These are phyloP conservation scores for Pichia sp. DNA, from an alignment of 1,139 yeast species.

Conservation along the genomic window DNA sequence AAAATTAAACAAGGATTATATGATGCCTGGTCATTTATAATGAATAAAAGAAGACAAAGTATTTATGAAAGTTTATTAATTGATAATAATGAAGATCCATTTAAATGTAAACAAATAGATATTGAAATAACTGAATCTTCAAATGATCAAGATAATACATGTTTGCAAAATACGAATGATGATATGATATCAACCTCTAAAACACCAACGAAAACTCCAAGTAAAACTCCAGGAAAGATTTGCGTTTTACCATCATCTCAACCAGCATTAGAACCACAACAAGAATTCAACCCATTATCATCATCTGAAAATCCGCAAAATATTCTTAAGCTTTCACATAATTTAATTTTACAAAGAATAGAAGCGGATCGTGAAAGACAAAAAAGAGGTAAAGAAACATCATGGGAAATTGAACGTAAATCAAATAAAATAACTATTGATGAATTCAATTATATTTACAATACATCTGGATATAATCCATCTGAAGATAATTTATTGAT, in stretches of 20 bases:
- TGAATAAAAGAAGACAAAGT: constrained; percentile 44
- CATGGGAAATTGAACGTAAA: constrained; percentile 62
- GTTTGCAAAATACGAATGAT: too few relatives aligned
- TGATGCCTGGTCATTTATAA: constrained; percentile 43
- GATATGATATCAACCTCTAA: not conserved
- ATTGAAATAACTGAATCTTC: not conserved
- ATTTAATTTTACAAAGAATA: constrained; percentile 65
- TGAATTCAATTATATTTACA: constrained; percentile 61
- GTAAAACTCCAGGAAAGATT: constrained; percentile 1
- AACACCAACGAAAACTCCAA: constrained; percentile 5
- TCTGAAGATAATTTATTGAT: constrained; percentile 26
- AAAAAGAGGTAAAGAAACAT: constrained; percentile 66
- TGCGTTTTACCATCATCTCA: constrained; percentile 1
- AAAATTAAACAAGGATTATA: constrained; percentile 10
- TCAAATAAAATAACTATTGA: constrained; percentile 39
- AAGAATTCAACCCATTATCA: not conserved
- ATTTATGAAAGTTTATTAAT: constrained; percentile 39
- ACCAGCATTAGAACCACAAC: not conserved
- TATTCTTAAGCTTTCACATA: constrained; percentile 25
- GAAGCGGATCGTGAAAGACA: constrained; percentile 85
- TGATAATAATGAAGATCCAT: constrained; percentile 20
- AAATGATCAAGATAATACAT: not conserved
- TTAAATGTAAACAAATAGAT: constrained; percentile 1
- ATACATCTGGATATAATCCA: constrained; percentile 39
- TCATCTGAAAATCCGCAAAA: not conserved